phyloP scores from a whole-genome alignment of 306 rosid genomes.

The Rosa lucieae region DNA sequence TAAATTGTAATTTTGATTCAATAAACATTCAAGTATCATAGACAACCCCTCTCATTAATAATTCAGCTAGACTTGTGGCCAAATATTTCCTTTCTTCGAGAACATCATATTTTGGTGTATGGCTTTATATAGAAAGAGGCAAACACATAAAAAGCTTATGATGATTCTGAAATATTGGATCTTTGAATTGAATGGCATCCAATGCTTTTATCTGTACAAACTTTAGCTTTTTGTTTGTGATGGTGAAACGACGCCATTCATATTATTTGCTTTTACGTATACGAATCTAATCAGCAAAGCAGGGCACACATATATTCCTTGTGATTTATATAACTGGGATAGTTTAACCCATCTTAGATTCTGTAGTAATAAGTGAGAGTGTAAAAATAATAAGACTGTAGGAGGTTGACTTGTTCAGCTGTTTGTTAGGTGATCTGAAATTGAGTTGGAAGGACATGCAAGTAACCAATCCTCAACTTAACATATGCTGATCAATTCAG shows the following conservation, averaged over 20 bases:
- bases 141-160: neutral
- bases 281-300: neutral
- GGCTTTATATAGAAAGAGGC: neutral
- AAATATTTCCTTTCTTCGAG: neutral
- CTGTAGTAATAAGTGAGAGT: neutral
- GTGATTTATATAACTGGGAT: neutral
- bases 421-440: neutral
- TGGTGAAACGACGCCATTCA: slow-evolving; percentile 1
- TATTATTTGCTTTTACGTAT: neutral
- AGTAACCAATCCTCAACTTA: neutral
- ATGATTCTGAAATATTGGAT: neutral
- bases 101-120: neutral
- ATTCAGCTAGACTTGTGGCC: neutral
- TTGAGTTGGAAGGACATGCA: neutral
- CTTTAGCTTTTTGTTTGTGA: neutral
- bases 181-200: neutral
- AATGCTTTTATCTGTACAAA: neutral
- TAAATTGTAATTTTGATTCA: too few relatives aligned
- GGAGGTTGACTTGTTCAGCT: neutral
- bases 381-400: too few relatives aligned
- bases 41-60: neutral
- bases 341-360: neutral
- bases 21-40: too few relatives aligned
- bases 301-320: neutral
- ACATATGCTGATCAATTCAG: neutral